These are phyloP conservation scores for Maudiozyma turicensis DNA, from an alignment of 805 yeast genomes.

Conservation along the genomic window DNA sequence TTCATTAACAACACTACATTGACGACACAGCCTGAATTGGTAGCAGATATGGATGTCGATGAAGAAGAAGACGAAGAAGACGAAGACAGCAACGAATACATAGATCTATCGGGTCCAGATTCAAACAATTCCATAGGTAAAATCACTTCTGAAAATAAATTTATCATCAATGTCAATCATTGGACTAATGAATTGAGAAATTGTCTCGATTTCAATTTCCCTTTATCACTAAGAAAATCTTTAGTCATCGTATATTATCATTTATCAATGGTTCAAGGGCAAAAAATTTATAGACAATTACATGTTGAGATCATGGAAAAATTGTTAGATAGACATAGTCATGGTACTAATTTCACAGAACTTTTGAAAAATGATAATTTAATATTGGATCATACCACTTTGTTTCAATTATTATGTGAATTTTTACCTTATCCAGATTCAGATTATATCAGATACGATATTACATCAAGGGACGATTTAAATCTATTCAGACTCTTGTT, in stretches of 20 bases:
- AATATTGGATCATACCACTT: conserved; percentile 27
- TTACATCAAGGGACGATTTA: conserved; percentile 32
- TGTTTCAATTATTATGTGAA: conserved; percentile 27
- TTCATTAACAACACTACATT: not conserved
- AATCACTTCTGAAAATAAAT: conserved; percentile 52
- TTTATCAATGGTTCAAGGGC: conserved; percentile 64
- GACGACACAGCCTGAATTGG: not conserved
- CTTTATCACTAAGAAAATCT: conserved; percentile 48
- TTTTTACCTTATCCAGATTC: conserved; percentile 41
- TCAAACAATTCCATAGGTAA: conserved; percentile 40
- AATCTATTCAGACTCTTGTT: conserved; percentile 41
- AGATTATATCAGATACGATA: conserved; percentile 33
- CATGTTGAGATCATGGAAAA: conserved; percentile 53
- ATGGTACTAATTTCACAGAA: conserved; percentile 26
- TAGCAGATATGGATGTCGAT: conserved; percentile 1
- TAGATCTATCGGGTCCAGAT: conserved; percentile 31
- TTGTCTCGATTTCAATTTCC: conserved; percentile 70
- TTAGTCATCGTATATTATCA: conserved; percentile 64
- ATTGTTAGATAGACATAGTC: conserved; percentile 35
- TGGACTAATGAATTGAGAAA: conserved; percentile 83
- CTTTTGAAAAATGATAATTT: conserved; percentile 24
- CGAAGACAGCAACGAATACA: conserved; percentile 17
- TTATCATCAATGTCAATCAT: conserved; percentile 63
- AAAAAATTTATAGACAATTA: conserved; percentile 46
- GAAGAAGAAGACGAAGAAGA: conserved; percentile 32